Conservation (phyloP, 2,329 filamentous ascomycete species). For the Lachnellula arida region DNA sequence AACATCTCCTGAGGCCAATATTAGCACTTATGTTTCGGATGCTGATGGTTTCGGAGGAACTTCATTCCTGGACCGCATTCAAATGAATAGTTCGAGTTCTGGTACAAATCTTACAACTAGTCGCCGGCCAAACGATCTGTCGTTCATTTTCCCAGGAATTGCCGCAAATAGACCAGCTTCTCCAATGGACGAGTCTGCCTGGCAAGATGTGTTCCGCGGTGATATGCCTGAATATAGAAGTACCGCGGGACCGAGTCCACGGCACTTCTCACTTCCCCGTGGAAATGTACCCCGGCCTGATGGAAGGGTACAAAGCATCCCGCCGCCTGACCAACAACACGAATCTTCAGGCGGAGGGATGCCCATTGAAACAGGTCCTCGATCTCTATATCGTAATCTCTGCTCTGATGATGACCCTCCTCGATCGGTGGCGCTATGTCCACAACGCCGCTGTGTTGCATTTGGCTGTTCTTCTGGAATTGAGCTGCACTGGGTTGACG, state of each 20-base stretch:
- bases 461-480: conserved; percentile 61
- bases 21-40: not conserved
- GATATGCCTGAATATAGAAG: conserved; percentile 7
- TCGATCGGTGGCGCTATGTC: conserved; percentile 60
- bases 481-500: conserved; percentile 56
- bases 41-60: not conserved
- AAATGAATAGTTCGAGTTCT: conserved; percentile 24
- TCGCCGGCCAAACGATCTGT: conserved; percentile 6
- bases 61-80: conserved; percentile 23
- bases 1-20: not conserved
- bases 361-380: conserved; percentile 31
- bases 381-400: conserved; percentile 42
- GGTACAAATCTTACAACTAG: conserved; percentile 6
- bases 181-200: conserved; percentile 5
- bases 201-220: conserved; percentile 17
- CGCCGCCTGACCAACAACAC: conserved; percentile 2
- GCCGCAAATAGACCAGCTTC: conserved; percentile 14
- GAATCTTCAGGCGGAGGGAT: conserved; percentile 12
- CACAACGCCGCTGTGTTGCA: conserved; percentile 58
- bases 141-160: conserved; percentile 25
- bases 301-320: conserved; percentile 5
- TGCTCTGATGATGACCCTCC: conserved; percentile 59
- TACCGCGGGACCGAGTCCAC: conserved; percentile 9
- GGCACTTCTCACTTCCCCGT: conserved; percentile 8
- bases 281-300: conserved; percentile 1